Evolutionary conservation across 2,329 filamentous ascomycete genomes (phyloP), one percentile per base, ranked within the genome.

Genomic region (Colletotrichum theobromicola): DNA sequence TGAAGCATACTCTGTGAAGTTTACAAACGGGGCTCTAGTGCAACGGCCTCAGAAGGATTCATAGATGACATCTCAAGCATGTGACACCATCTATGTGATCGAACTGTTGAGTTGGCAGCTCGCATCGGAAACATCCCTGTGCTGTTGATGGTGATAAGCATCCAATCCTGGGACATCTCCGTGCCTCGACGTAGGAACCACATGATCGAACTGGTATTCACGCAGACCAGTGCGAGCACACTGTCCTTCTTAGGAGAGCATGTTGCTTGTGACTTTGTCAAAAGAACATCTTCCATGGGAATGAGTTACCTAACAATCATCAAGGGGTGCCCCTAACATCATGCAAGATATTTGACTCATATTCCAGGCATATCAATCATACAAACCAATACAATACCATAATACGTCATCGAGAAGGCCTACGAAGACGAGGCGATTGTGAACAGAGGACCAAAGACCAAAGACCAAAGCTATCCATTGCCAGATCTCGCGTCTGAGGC

Each of bases 51-150:
- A 46, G 35, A 15, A 2, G 35, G 8, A 42, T 42, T 42, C 1
- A 9, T 10, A 18, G 18, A 46, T 46, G 10, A 21, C 0, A 46
- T 10, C 10, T 0, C 42, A 10, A 46, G 42, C n/a, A 46, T 46
- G 3, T 21, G 42, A 21, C 5, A 21, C n/a, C n/a, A 46, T 46
- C n/a, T 21, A 21, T 7, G 42, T 7, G 42, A 21, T 46, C 10
- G 8, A 2, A 21, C 0, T n/a, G 42, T 5, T 21, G n/a, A 50
- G 5, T 10, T 46, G n/a, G 42, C 0, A n/a, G n/a, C 0, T 7
- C 6, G 42, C 42, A 0, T 50, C n/a, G 0, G 10, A 7, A 13
- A 2, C 42, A 1, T 50, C 10, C 18, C n/a, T 50, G 2, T 13
- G 5, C n/a, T 13, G 10, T 4, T 50, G 5, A 21, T 21, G 42